Evolutionary conservation across 331 rosid species (phyloP).

Genomic region (Pyracantha coccinea): DNA sequence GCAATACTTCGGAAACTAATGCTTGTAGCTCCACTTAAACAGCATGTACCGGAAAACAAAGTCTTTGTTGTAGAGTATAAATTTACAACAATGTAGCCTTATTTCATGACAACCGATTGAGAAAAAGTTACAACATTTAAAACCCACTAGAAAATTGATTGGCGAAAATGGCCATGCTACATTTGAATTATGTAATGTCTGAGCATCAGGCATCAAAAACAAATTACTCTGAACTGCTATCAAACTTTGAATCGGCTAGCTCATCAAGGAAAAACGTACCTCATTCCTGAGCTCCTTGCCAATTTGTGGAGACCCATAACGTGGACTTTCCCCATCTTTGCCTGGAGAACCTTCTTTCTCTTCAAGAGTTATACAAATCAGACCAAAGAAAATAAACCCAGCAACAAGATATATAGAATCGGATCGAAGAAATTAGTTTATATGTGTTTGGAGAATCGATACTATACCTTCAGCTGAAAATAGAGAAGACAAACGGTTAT

Average conservation of each 20-base stretch:
- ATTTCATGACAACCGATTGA: background rate
- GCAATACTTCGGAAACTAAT: background rate
- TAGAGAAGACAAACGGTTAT: constrained; percentile 44
- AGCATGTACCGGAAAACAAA: background rate
- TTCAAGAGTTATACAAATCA: background rate
- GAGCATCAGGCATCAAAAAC: background rate
- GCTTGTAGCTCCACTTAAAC: background rate
- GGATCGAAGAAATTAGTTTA: background rate
- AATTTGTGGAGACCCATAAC: constrained; percentile 32
- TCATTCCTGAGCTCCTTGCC: constrained; percentile 58
- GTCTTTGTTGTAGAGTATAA: background rate
- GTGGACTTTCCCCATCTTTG: constrained; percentile 6
- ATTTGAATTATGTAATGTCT: background rate
- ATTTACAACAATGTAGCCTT: background rate
- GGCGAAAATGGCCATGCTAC: background rate
- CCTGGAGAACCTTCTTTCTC: constrained; percentile 35
- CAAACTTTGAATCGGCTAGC: background rate
- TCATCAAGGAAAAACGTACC: constrained; percentile 27
- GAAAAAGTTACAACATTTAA: background rate
- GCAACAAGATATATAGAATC: background rate
- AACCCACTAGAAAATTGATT: background rate
- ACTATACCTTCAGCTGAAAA: constrained; percentile 49
- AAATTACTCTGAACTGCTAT: background rate
- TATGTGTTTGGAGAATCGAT: background rate
- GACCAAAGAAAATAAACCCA: background rate